Evolutionary conservation across 116 monocot genomes (phyloP), one percentile per base, ranked within the genome.

Genomic region (Papilionanthe hybrid): DNA sequence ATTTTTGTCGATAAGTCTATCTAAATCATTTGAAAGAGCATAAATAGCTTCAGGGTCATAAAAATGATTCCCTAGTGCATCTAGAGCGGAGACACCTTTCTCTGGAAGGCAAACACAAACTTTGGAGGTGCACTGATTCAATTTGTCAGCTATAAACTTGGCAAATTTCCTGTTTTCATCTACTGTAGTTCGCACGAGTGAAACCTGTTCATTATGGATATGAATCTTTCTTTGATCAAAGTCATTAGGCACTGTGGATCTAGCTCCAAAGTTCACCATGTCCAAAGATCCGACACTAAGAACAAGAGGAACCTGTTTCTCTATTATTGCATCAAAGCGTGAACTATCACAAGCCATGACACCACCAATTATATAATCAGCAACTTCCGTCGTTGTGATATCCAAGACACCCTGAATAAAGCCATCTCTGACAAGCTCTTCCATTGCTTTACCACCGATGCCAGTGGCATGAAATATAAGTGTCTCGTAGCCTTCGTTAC

Each of bases 401-500:
- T 96, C 96, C 89, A 93, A 78, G 11, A 96, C 93, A 86, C 93
- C 96, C 93, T 96, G 89, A 78, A 96, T 92, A 67, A 86, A 92
- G 15, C 96, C 96, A 10, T 49, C 87, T 77, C 82, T 90, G 53
- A 96, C 93, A 80, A 96, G 90, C 79, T 93, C 92, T 76, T 96
- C 96, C 96, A 96, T 93, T 29, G 96, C 93, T 86, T 89, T 96
- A 10, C 93, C 96, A 22, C 96, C 96, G 58, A 87, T 86, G 77
- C 96, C 93, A 60, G 96, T 96, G 30, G 92, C 96, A 88, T 96
- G 96, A 84, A 96, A 96, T 53, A 96, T 87, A 42, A 96, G 92
- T 1, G 89, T 87, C 80, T 96, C 96, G 78, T 84, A 93, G 2
- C 96, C 93, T 85, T 96, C 88, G 30, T 84, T 83, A 60, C 15